phyloP scores from a whole-genome alignment of 495 filamentous ascomycete genomes.

The Lichenothelia convexa region DNA sequence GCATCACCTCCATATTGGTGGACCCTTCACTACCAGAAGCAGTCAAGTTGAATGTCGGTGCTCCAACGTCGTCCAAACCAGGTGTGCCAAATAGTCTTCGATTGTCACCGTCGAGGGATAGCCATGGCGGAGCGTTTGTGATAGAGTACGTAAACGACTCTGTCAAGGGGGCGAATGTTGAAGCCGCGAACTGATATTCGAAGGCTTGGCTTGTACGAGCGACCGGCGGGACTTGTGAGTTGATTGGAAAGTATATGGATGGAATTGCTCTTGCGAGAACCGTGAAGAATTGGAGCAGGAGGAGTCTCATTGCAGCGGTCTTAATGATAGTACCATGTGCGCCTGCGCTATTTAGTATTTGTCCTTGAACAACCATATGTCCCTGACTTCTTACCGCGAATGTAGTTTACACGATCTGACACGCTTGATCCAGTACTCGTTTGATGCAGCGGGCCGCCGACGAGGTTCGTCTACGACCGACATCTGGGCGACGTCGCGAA shows the following conservation, averaged over 20 bases:
- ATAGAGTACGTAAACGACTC: slow-evolving; percentile 42
- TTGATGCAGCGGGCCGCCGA: too few relatives aligned
- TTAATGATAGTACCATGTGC: too few relatives aligned
- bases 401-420: too few relatives aligned
- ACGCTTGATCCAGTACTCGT: too few relatives aligned
- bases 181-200: slow-evolving; percentile 45
- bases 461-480: too few relatives aligned
- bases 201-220: slow-evolving; percentile 46
- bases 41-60: slow-evolving; percentile 28
- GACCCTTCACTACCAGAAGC: slow-evolving; percentile 13
- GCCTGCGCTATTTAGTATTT: too few relatives aligned
- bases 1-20: slow-evolving; percentile 13
- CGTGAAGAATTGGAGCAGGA: too few relatives aligned
- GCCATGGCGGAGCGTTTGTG: slow-evolving; percentile 44
- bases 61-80: slow-evolving; percentile 32
- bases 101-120: slow-evolving; percentile 41
- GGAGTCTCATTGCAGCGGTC: too few relatives aligned
- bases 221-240: slow-evolving; percentile 59
- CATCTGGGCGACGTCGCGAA: too few relatives aligned
- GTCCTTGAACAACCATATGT: too few relatives aligned
- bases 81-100: slow-evolving; percentile 51
- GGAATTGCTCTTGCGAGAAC: slow-evolving; percentile 21
- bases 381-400: too few relatives aligned
- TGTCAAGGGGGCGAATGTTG: slow-evolving; percentile 42
- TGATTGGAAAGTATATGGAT: slow-evolving; percentile 46